phyloP scores from a whole-genome alignment of 169 alveolate genomes.

The Cyclospora cayetanensis region DNA sequence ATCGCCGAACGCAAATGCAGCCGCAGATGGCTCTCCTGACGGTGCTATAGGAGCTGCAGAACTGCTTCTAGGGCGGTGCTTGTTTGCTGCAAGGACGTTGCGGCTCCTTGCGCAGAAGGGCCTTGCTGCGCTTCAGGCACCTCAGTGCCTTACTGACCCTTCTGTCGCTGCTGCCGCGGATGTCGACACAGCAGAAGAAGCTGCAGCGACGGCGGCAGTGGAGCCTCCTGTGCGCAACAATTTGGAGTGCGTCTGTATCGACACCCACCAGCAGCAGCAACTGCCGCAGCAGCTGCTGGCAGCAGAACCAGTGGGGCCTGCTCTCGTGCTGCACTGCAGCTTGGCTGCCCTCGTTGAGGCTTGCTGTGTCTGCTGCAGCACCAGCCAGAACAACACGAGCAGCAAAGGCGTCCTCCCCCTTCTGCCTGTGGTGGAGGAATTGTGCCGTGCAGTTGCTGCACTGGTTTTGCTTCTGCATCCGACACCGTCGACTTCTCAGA shows the following conservation, averaged over 20 bases:
- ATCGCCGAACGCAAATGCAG: neutral
- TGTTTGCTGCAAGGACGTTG: neutral
- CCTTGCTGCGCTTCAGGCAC: neutral
- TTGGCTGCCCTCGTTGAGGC: neutral
- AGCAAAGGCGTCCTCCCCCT: neutral
- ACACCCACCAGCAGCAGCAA: neutral
- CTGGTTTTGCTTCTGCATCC: slow-evolving; percentile 18
- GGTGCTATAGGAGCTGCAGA: neutral
- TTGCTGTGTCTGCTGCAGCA: neutral
- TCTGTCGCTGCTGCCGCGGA: neutral
- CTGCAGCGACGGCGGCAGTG: neutral
- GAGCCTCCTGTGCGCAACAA: slow-evolving; percentile 22
- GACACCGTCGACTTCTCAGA: neutral
- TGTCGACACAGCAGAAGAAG: neutral
- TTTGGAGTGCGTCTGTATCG: neutral
- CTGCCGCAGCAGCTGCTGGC: slow-evolving; percentile 23
- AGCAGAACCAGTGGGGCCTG: neutral
- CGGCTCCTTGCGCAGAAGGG: neutral
- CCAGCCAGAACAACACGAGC: slow-evolving; percentile 17
- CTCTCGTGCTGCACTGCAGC: slow-evolving; percentile 33
- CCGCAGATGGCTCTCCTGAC: neutral
- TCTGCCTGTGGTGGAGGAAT: neutral
- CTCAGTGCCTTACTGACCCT: neutral
- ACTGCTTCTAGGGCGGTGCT: neutral
- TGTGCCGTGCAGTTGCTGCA: neutral